Conservation (phyloP, 345 rosid species). For the Salix exigua region DNA sequence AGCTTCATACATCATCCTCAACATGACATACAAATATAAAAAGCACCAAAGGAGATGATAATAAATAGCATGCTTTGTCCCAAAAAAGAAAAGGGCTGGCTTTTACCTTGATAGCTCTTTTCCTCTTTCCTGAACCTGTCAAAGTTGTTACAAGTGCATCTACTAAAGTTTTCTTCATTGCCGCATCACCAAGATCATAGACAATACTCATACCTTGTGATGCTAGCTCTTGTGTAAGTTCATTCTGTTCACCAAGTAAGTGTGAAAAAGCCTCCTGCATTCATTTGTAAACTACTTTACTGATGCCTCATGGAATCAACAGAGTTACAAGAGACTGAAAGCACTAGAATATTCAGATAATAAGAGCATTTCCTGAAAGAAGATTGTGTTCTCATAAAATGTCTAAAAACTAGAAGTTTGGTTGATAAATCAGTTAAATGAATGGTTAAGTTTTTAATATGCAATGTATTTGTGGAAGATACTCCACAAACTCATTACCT, state of each 20-base stretch:
- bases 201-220: slow-evolving; percentile 99
- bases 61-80: too few relatives aligned
- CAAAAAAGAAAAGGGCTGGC: neutral
- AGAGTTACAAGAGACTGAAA: neutral
- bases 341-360: neutral
- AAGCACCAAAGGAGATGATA: slow-evolving; percentile 18
- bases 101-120: slow-evolving; percentile 87
- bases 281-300: slow-evolving; percentile 14
- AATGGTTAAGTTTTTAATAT: neutral
- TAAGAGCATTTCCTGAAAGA: neutral
- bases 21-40: neutral
- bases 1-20: slow-evolving; percentile 11
- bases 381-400: neutral
- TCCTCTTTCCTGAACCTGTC: slow-evolving; percentile 94
- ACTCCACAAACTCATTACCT: too few relatives aligned
- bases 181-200: slow-evolving; percentile 85
- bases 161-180: slow-evolving; percentile 83
- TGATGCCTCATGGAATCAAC: neutral
- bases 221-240: slow-evolving; percentile 93
- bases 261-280: slow-evolving; percentile 92
- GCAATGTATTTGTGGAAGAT: too few relatives aligned
- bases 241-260: slow-evolving; percentile 89
- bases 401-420: neutral
- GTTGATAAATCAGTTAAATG: neutral
- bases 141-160: slow-evolving; percentile 80